Evolutionary conservation across 129 eudicot genomes (phyloP).

Genomic region (Sambucus nigra): DNA sequence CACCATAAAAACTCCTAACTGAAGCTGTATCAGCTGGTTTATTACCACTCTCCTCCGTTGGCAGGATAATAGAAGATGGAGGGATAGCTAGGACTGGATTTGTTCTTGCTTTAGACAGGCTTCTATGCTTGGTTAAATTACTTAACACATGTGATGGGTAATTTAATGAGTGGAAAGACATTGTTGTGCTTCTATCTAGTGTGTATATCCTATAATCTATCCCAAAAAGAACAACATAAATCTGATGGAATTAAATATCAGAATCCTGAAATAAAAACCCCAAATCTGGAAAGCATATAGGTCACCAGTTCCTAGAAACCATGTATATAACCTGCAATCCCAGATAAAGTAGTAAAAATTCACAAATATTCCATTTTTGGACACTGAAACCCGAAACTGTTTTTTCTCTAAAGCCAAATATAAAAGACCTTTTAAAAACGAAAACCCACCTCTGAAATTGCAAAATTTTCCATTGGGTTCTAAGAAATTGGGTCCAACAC

Average conservation of each 20-base stretch:
- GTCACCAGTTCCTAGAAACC: not conserved
- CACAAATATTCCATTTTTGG: not conserved
- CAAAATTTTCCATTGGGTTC: slow-evolving; percentile 7
- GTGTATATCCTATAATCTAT: not conserved
- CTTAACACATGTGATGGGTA: slow-evolving; percentile 24
- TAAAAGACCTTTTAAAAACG: slow-evolving; percentile 6
- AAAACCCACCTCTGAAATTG: slow-evolving; percentile 18
- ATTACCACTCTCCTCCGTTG: slow-evolving; percentile 24
- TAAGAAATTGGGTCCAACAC: not conserved
- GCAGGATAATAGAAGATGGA: slow-evolving; percentile 23
- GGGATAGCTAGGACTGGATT: slow-evolving; percentile 21
- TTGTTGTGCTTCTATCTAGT: slow-evolving; percentile 7
- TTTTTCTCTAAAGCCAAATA: not conserved
- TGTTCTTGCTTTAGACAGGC: slow-evolving; percentile 12
- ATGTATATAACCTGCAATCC: too few relatives aligned
- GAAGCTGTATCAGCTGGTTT: slow-evolving; percentile 13
- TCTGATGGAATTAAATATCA: not conserved
- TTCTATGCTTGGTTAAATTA: slow-evolving; percentile 22
- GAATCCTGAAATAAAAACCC: not conserved
- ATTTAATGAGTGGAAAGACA: slow-evolving; percentile 43
- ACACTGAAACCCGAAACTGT: not conserved
- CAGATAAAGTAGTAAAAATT: not conserved
- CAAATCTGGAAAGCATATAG: not conserved
- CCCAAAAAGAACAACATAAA: not conserved
- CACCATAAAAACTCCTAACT: slow-evolving; percentile 3